Evolutionary conservation across 805 yeast genomes (phyloP), one percentile per base, ranked within the genome.

Genomic region (Hanseniaspora vineae): DNA sequence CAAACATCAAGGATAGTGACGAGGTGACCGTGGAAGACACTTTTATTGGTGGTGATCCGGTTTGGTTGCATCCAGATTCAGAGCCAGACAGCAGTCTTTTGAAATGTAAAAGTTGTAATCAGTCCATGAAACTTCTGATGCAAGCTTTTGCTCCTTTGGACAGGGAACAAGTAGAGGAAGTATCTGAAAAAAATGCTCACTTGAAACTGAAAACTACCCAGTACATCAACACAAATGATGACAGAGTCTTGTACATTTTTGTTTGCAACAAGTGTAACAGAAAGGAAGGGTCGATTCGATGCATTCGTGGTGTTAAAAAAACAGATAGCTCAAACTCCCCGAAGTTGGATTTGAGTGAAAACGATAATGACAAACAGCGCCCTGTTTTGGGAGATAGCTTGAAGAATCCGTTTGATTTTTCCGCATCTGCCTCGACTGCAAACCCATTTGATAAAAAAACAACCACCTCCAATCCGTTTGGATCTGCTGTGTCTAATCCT

Each of bases 71-170:
- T 52, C 71, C 72, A 3, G 66, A 69, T 1, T 78, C 86, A 0
- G 60, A 67, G 2, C 92, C 95, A 0, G 64, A 70, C 15, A 66
- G 67, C 1, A 73, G 72, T 3, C 60, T 77, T 17, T 57, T 81
- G 8, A 59, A 65, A 35, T 92, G 98, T 67, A 76, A 73, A 44
- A 74, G 73, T 47, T 92, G 98, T 66, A 35, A 64, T 1, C 61
- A 68, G 10, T 65, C 69, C 14, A 72, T 87, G 81, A 76, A 83
- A 13, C 65, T 90, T 43, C 67, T 89, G 31, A 64, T 81, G 1
- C 97, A 92, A 60, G 82, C 90, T 1, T 82, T 74, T 63, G 82
- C 95, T 0, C 94, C 95, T 1, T 63, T 89, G 40, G 85, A 80
- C 33, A 50, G 46, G 15, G 64, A 59, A 14, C 60, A 54, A 44